Conservation (phyloP, 306 rosid species). For the Arachis stenosperma region DNA sequence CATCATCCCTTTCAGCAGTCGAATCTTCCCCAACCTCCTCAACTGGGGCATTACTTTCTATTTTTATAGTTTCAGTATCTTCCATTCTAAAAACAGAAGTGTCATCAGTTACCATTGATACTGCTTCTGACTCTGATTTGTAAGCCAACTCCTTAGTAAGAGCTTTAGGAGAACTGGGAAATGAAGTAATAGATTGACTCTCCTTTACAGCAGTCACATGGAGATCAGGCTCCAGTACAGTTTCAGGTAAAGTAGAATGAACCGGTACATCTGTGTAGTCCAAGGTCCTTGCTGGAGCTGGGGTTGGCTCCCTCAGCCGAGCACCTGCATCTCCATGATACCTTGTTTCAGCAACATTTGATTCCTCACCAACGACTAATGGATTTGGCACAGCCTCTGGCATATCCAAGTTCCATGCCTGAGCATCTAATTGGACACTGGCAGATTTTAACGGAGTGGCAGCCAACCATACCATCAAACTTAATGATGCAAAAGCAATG, state of each 20-base stretch:
- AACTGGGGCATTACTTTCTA: slow-evolving; percentile 49
- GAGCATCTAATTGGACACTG: slow-evolving; percentile 54
- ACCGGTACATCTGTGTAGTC: slow-evolving; percentile 43
- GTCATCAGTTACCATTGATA: slow-evolving; percentile 49
- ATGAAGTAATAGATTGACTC: slow-evolving; percentile 43
- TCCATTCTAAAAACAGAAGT: slow-evolving; percentile 47
- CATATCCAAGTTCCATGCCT: slow-evolving; percentile 56
- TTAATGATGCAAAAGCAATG: slow-evolving; percentile 61
- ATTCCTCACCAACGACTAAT: slow-evolving; percentile 36
- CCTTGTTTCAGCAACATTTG: slow-evolving; percentile 47
- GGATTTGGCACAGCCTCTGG: slow-evolving; percentile 46
- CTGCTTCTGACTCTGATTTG: slow-evolving; percentile 47
- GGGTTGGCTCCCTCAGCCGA: slow-evolving; percentile 46
- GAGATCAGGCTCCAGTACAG: slow-evolving; percentile 57
- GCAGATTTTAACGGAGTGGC: slow-evolving; percentile 89
- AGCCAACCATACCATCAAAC: slow-evolving; percentile 81
- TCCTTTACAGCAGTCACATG: slow-evolving; percentile 48
- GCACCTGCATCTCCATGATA: slow-evolving; percentile 52
- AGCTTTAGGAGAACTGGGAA: slow-evolving; percentile 43
- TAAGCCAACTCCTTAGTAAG: slow-evolving; percentile 48
- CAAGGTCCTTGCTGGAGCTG: slow-evolving; percentile 44
- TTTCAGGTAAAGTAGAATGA: slow-evolving; percentile 58
- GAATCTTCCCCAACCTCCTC: slow-evolving; percentile 62
- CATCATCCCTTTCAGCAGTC: slow-evolving; percentile 69
- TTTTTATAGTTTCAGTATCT: slow-evolving; percentile 41